Base-by-base conservation (phyloP, 116 monocot species). In the Trichopus zeylanicus region DNA sequence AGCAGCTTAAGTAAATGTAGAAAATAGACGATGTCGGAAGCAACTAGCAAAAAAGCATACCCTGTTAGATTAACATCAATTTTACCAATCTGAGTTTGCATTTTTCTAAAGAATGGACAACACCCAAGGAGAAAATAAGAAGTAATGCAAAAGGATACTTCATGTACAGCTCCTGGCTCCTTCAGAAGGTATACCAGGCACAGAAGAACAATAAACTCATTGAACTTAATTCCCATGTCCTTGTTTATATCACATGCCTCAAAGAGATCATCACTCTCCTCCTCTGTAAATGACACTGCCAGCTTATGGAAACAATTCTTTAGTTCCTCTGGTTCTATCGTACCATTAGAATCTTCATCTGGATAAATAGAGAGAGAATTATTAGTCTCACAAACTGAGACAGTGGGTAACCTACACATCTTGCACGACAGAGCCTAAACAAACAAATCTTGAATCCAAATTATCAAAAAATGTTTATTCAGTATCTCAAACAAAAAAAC, bases 201-300 rank as follows among this genome's bases (percentile, higher is more conserved):
- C 53, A 94, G 77, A 58, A 94, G 83, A 55, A 94, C 94, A 61
- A 94, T 81, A 55, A 94, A 94, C 71, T 94, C 94, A 56, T 94
- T 94, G 68, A 94, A 94, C 51, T 86, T 85, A 59, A 89, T 83
- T 34, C 85, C 89, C 89, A 83, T 81, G 20, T 68, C 61, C 61
- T 89, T 86, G 61, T 78, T 72, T 25, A 89, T 83, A 59, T 88
- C 94, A 56, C 89, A 89, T 5, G 82, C 82, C 47, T 75, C 75
- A 76, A 94, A 94, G 46, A 94, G 80, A 65, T 83, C 89, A 23
- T 47, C 53, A 11, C 78, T 80, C 54, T 94, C 94, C 47, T 86
- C 86, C 29, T 94, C 89, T 19, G 78, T 60, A 68, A 81, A 75
- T 49, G 78, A 68, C 19, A 86, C 64, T 64, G 86, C 86, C 42